phyloP scores from a whole-genome alignment of 306 rosid species.

The Trifolium dubium region DNA sequence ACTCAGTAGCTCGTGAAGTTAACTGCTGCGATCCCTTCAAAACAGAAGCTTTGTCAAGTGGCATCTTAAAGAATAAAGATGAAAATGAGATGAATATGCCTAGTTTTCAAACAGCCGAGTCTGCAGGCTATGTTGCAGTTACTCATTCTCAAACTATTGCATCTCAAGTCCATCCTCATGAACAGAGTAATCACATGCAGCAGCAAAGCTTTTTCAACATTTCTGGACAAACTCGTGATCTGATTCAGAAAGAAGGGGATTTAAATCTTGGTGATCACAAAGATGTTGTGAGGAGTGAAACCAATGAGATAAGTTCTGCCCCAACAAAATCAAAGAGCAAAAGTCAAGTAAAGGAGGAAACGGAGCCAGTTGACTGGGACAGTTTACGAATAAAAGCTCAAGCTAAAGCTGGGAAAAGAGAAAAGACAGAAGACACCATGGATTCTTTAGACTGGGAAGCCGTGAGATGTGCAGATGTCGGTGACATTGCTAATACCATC shows the following conservation, averaged over 20 bases:
- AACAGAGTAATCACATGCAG: constrained; percentile 42
- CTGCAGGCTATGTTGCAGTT: constrained; percentile 47
- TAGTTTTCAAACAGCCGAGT: constrained; percentile 58
- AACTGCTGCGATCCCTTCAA: constrained; percentile 41
- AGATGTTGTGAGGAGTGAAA: constrained; percentile 46
- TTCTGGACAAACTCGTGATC: constrained; percentile 48
- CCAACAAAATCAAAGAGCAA: constrained; percentile 53
- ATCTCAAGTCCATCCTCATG: constrained; percentile 44
- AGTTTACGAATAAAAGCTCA: constrained; percentile 65
- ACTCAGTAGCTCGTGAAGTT: too few relatives aligned
- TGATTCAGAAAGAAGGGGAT: constrained; percentile 46
- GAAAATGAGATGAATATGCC: constrained; percentile 51
- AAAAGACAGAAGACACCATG: constrained; percentile 66
- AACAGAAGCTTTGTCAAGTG: constrained; percentile 49
- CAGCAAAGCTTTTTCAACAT: constrained; percentile 42
- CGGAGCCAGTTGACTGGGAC: constrained; percentile 71
- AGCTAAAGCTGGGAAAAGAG: constrained; percentile 63
- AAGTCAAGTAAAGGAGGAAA: constrained; percentile 57
- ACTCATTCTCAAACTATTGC: constrained; percentile 45
- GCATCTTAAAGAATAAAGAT: constrained; percentile 48
- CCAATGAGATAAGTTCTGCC: constrained; percentile 55
- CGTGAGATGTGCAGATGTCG: constrained; percentile 78
- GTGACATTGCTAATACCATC: constrained; percentile 73
- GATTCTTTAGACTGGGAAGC: constrained; percentile 99
- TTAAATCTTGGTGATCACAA: constrained; percentile 46